These are phyloP conservation scores for Penicillium sp. DNA, from an alignment of 2,329 filamentous ascomycete species.

Conservation along the genomic window DNA sequence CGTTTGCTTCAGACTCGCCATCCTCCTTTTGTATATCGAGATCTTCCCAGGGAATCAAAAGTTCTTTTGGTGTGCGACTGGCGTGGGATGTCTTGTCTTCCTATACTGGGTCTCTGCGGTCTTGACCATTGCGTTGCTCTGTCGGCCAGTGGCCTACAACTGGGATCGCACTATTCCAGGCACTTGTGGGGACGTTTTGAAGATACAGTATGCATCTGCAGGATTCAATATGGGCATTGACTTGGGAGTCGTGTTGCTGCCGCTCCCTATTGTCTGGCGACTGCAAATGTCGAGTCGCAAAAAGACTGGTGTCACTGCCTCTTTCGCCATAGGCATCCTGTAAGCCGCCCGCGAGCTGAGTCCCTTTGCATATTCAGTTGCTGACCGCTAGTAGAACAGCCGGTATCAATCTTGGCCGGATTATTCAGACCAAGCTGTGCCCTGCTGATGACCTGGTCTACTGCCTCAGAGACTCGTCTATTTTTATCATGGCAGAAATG, in stretches of 20 bases:
- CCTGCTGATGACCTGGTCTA: slow-evolving; percentile 2
- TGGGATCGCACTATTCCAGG: slow-evolving; percentile 9
- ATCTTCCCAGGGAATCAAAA: slow-evolving; percentile 4
- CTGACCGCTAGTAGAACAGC: slow-evolving; percentile 7
- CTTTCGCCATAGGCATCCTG: slow-evolving; percentile 9
- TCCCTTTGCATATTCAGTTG: neutral
- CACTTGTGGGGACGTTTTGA: slow-evolving; percentile 6
- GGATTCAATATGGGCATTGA: slow-evolving; percentile 13
- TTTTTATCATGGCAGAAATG: slow-evolving; percentile 12
- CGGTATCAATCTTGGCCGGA: slow-evolving; percentile 10
- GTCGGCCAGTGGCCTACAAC: slow-evolving; percentile 10
- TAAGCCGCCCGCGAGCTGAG: neutral
- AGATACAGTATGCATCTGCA: slow-evolving; percentile 10
- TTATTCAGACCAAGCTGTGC: slow-evolving; percentile 9
- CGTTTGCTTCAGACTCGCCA: slow-evolving; percentile 9
- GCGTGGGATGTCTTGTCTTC: slow-evolving; percentile 4
- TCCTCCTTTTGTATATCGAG: slow-evolving; percentile 10
- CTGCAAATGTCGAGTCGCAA: slow-evolving; percentile 10
- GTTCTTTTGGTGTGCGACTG: slow-evolving; percentile 5
- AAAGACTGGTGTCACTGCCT: slow-evolving; percentile 8
- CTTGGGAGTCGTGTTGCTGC: slow-evolving; percentile 6
- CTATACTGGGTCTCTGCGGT: slow-evolving; percentile 10
- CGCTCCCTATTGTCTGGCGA: slow-evolving; percentile 9
- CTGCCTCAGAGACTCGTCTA: slow-evolving; percentile 8
- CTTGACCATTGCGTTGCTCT: slow-evolving; percentile 9